These are phyloP conservation scores for Hawksworthiomyces lignivorus DNA, from an alignment of 2,329 filamentous ascomycete species.

Conservation along the genomic window DNA sequence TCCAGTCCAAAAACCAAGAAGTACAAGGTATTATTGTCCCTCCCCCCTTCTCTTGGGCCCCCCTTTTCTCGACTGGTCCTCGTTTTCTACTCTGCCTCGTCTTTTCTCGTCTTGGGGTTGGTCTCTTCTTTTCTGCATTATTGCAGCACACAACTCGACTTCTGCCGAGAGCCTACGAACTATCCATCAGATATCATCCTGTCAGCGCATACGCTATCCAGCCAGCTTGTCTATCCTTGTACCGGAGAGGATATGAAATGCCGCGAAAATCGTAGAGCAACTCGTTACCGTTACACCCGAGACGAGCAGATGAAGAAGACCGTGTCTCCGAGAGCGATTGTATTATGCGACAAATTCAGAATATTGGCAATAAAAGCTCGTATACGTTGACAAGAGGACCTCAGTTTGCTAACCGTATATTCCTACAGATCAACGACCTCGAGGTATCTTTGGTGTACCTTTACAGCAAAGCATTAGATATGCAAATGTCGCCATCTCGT, in stretches of 20 bases:
- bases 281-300: constrained; percentile 5
- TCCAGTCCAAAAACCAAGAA: constrained; percentile 51
- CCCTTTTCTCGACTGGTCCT: background rate
- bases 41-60: background rate
- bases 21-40: constrained; percentile 12
- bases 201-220: too few relatives aligned
- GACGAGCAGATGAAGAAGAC: too few relatives aligned
- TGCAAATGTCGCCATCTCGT: constrained; percentile 94
- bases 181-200: too few relatives aligned
- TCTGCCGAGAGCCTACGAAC: too few relatives aligned
- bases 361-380: too few relatives aligned
- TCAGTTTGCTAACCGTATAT: too few relatives aligned
- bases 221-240: too few relatives aligned
- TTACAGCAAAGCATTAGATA: constrained; percentile 92
- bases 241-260: too few relatives aligned
- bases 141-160: too few relatives aligned
- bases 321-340: too few relatives aligned
- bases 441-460: constrained; percentile 90
- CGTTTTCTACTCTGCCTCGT: background rate
- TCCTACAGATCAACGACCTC: constrained; percentile 39
- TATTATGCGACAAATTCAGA: too few relatives aligned
- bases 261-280: constrained; percentile 12
- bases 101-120: background rate
- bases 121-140: too few relatives aligned
- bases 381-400: background rate